These are phyloP conservation scores for Secale cereale DNA, from an alignment of 176 grass and related monocot species.

Conservation along the genomic window DNA sequence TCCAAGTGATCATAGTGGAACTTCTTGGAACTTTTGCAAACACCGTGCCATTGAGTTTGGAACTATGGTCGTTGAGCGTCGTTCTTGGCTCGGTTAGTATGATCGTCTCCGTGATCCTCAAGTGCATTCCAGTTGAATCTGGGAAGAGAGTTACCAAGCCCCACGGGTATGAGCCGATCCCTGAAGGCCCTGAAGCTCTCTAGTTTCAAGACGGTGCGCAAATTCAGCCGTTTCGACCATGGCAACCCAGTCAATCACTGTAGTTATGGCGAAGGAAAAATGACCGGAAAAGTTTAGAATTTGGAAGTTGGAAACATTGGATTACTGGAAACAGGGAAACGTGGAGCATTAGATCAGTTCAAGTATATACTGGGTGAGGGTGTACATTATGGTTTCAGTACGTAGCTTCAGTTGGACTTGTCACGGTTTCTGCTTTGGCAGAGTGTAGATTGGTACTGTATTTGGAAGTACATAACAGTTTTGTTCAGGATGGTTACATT, in stretches of 20 bases:
- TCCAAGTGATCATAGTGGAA: constrained; percentile 84
- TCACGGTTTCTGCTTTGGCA: not conserved
- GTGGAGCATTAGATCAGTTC: not conserved
- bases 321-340: not conserved
- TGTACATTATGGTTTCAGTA: not conserved
- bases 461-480: not conserved
- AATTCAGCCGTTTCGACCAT: not conserved
- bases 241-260: not conserved
- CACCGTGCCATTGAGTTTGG: constrained; percentile 62
- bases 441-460: not conserved
- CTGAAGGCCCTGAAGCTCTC: constrained; percentile 50
- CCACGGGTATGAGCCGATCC: constrained; percentile 57
- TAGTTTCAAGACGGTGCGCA: not conserved
- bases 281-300: not conserved
- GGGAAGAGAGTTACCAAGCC: not conserved
- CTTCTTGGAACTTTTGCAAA: constrained; percentile 77
- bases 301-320: not conserved
- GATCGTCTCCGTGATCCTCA: constrained; percentile 63
- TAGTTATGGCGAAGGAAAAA: not conserved
- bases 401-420: not conserved
- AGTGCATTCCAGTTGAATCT: constrained; percentile 69
- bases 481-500: not conserved
- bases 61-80: constrained; percentile 63
- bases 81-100: constrained; percentile 68
- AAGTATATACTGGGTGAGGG: not conserved